Conservation (phyloP, 176 grass and related monocot genomes). For the Aegilops umbellulata region DNA sequence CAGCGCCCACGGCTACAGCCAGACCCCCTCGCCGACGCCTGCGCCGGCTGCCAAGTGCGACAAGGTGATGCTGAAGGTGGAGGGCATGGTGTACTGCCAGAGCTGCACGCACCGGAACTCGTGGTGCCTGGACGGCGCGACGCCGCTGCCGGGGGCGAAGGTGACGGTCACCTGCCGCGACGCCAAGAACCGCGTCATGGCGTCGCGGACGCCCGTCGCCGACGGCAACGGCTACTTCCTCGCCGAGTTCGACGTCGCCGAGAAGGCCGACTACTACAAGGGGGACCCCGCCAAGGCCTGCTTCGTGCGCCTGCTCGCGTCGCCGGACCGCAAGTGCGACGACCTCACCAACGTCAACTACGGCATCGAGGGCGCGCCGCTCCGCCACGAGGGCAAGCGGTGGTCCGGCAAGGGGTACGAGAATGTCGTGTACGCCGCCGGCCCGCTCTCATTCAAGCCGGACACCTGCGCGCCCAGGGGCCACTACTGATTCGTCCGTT, state of each 20-base stretch:
- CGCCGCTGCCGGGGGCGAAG: conserved; percentile 41
- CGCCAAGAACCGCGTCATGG: conserved; percentile 50
- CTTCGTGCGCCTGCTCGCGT: conserved; percentile 61
- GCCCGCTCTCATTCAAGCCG: conserved; percentile 66
- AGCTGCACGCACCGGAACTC: conserved; percentile 45
- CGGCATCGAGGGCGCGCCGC: conserved; percentile 43
- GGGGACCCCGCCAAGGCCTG: conserved; percentile 52
- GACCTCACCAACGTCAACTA: conserved; percentile 52
- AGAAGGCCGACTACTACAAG: background rate
- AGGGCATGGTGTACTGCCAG: conserved; percentile 68
- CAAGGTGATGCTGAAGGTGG: conserved; percentile 45
- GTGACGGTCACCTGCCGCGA: conserved; percentile 69
- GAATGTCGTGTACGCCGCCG: conserved; percentile 39
- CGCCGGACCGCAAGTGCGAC: conserved; percentile 56
- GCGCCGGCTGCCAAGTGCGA: background rate
- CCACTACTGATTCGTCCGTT: conserved; percentile 8
- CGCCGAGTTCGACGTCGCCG: conserved; percentile 33
- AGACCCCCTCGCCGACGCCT: background rate
- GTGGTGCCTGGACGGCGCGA: conserved; percentile 39
- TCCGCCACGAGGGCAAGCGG: conserved; percentile 54
- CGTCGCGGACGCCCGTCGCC: background rate
- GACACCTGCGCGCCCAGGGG: conserved; percentile 26
- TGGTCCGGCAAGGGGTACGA: background rate
- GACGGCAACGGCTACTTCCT: conserved; percentile 61
- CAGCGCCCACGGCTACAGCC: background rate